phyloP scores from a whole-genome alignment of 306 rosid species.

The Acacia melanoxylon region DNA sequence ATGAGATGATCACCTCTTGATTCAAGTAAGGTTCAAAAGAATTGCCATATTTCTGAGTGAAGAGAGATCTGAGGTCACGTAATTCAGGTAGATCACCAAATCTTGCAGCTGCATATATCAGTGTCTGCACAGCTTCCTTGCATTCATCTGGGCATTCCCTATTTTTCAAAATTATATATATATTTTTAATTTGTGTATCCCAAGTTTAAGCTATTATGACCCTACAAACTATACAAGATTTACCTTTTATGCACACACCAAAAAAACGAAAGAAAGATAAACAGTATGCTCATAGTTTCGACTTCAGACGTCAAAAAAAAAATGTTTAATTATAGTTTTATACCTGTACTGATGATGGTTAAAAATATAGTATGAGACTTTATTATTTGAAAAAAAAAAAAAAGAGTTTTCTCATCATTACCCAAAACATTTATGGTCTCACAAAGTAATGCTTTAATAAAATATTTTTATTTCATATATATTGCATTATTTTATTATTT shows the following conservation, averaged over 20 bases:
- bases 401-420: not conserved
- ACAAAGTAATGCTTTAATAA: not conserved
- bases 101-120: constrained; percentile 78
- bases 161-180: not conserved
- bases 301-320: not conserved
- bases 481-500: no score
- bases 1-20: constrained; percentile 55
- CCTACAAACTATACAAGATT: no score
- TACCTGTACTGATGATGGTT: not conserved
- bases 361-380: not conserved
- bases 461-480: no score
- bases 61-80: constrained; percentile 61
- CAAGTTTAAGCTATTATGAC: no score
- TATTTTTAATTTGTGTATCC: not conserved
- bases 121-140: constrained; percentile 72
- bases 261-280: no score
- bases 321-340: no score
- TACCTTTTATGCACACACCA: no score
- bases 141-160: constrained; percentile 94
- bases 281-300: not conserved
- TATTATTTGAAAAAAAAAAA: not conserved
- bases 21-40: constrained; percentile 49
- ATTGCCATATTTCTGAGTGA: constrained; percentile 55
- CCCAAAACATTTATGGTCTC: not conserved
- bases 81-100: constrained; percentile 76